Base-by-base conservation (phyloP, 345 rosid species). In the Salix udensis region DNA sequence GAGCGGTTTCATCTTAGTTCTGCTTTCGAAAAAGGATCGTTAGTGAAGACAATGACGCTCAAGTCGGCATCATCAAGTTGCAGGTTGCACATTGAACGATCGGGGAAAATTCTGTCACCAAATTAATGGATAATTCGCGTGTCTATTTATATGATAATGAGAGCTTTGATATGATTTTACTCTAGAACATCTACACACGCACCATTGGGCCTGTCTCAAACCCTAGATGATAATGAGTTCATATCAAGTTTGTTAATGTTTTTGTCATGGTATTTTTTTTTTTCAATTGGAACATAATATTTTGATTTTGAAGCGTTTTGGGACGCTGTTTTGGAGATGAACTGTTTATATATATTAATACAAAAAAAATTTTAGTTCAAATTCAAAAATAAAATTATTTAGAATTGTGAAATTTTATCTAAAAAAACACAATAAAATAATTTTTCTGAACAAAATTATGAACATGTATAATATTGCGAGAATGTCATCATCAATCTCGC, bases 31-130 rank as follows among this genome's bases (percentile, higher is more conserved):
- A 58, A 58, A 58, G 26, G 62, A n/a, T 58, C 2, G 15, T 58
- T 58, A 24, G 28, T 58, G 68, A 36, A 12, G 65, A 71, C 2
- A 34, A 34, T 55, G 74, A 53, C 26, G n/a, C 14, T 31, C 13
- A 36, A 52, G 65, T 71, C 74, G 36, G n/a, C 2, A 13, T 23
- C 62, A 53, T 2, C 44, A 34, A 2, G 64, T 53, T 31, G 18
- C 74, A 13, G 26, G 74, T 36, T n/a, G 74, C 65, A 52, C 36
- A 44, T 42, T 44, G 70, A 37, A 67, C 11, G 70, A 67, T 67
- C 70, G 7, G 36, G 58, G 37, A 46, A 55, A 24, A 69, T 12
- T 34, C 31, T 53, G 48, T 34, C 65, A 13, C 30, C 7, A 34
- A 16, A n/a, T n/a, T n/a, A n/a, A 15, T 26, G 68, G 18, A 16